Conservation (phyloP, 768 basidiomycete genomes). For the Podaxis sp. region DNA sequence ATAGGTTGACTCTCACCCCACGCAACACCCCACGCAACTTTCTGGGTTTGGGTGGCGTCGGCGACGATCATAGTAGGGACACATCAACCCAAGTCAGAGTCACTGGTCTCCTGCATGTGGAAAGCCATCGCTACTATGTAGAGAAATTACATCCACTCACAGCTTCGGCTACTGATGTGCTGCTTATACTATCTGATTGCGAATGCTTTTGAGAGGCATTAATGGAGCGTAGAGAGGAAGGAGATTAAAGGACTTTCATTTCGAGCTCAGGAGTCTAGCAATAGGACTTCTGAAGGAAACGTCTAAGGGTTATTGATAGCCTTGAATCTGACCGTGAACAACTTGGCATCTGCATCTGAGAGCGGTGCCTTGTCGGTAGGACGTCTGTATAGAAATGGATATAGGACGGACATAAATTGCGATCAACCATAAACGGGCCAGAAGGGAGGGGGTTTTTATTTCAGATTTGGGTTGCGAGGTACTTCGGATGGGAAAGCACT, state of each 20-base stretch:
- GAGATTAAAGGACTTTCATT: background rate
- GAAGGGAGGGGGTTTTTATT: background rate
- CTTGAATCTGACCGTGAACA: background rate
- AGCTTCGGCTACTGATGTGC: background rate
- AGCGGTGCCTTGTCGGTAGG: background rate
- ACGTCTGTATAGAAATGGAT: background rate
- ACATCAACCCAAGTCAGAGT: background rate
- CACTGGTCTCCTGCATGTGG: background rate
- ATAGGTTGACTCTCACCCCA: background rate
- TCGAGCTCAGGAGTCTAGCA: background rate
- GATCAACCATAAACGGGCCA: background rate
- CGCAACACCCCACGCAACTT: background rate
- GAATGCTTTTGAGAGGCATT: background rate
- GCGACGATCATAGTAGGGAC: background rate
- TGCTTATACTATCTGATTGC: background rate
- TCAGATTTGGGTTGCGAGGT: background rate
- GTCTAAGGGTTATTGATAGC: background rate
- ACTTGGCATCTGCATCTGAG: background rate
- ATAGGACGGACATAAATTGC: background rate
- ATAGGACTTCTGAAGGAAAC: background rate
- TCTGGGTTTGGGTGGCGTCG: background rate
- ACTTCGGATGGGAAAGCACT: background rate
- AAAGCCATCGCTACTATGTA: background rate
- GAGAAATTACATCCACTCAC: background rate
- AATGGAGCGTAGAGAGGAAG: background rate